Conservation (phyloP, 768 basidiomycete genomes). For the Collybia mongolica region DNA sequence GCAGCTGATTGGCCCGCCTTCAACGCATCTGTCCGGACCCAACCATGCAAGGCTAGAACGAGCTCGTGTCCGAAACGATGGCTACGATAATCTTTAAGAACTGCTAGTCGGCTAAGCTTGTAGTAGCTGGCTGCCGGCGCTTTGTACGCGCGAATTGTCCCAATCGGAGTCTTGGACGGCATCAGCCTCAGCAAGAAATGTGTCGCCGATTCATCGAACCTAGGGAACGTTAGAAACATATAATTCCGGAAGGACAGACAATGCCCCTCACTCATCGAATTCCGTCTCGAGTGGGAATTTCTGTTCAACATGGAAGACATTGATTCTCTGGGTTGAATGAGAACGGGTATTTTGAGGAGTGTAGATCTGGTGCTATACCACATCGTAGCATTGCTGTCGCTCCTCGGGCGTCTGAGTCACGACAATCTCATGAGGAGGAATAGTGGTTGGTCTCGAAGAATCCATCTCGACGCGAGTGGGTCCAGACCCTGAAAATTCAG, state of each 20-base stretch:
- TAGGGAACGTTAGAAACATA: constrained; percentile 24
- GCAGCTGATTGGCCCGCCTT: constrained; percentile 21
- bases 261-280: constrained; percentile 68
- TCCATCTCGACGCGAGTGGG: background rate
- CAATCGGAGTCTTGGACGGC: constrained; percentile 61
- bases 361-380: constrained; percentile 31
- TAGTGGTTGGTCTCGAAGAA: background rate
- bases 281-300: constrained; percentile 73
- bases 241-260: constrained; percentile 1
- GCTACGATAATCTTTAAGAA: constrained; percentile 64
- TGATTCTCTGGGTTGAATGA: constrained; percentile 33
- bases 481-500: background rate
- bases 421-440: constrained; percentile 59
- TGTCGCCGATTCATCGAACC: constrained; percentile 59
- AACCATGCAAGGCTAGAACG: constrained; percentile 60
- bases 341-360: background rate
- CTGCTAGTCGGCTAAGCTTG: constrained; percentile 72
- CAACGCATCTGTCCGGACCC: constrained; percentile 47
- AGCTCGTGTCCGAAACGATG: constrained; percentile 66
- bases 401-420: constrained; percentile 44
- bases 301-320: constrained; percentile 67
- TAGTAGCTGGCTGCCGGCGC: constrained; percentile 45
- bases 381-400: constrained; percentile 63
- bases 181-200: constrained; percentile 73
- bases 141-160: constrained; percentile 60